A percentile compares a stretch with the other conserved stretches of the same genome.
Conservation (phyloP, 345 rosid genomes). For the Cardamine chenopodiifolia region DNA sequence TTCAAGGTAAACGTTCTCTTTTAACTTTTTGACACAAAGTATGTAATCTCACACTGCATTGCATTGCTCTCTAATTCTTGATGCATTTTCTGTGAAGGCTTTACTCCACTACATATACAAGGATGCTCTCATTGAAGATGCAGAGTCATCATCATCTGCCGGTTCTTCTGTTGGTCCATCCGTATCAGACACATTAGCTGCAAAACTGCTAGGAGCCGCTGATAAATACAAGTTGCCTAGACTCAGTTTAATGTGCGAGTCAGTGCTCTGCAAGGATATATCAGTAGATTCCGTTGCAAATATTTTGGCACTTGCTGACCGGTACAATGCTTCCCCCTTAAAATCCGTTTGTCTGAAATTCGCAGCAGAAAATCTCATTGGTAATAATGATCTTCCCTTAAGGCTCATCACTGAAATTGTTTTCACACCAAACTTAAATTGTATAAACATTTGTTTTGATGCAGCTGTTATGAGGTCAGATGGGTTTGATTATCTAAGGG, state of each 20-base stretch:
- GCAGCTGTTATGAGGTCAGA: conserved; percentile 78
- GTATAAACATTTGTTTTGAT: conserved; percentile 25
- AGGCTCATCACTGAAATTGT: conserved; percentile 9
- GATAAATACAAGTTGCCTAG: conserved; percentile 81
- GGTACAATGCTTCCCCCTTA: conserved; percentile 69
- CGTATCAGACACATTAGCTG: conserved; percentile 61
- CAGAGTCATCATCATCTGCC: conserved; percentile 52
- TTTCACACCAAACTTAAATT: background rate
- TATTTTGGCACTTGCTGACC: conserved; percentile 81
- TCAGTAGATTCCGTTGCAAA: conserved; percentile 74
- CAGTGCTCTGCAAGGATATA: conserved; percentile 82
- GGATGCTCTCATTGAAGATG: conserved; percentile 73
- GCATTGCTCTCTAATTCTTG: conserved; percentile 24
- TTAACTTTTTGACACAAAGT: conserved; percentile 6
- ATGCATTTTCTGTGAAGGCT: conserved; percentile 57
- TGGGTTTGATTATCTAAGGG: conserved; percentile 69
- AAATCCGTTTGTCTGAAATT: conserved; percentile 85
- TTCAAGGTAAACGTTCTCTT: conserved; percentile 61
- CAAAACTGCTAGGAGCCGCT: conserved; percentile 84
- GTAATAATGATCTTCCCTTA: conserved; percentile 48
- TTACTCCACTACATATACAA: conserved; percentile 77
- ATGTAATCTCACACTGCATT: background rate
- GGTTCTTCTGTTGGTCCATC: conserved; percentile 58
- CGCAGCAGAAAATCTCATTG: conserved; percentile 87
- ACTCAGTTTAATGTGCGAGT: conserved; percentile 83